Evolutionary conservation across 495 filamentous ascomycete genomes (phyloP), one percentile per base, ranked within the genome.

Genomic region (Daldinia bambusicola): DNA sequence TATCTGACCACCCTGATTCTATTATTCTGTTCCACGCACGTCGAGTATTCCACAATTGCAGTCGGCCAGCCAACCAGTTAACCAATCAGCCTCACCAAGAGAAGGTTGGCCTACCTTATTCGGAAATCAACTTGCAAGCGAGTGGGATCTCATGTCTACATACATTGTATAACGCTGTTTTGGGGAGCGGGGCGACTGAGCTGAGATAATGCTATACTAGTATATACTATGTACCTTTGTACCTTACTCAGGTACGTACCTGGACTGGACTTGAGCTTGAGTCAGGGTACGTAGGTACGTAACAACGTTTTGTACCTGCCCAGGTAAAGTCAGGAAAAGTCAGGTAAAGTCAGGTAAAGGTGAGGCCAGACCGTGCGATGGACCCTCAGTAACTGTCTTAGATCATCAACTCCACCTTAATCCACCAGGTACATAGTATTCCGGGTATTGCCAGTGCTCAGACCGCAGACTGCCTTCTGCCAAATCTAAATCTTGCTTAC

Each of bases 91-190:
- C 70, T 65, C 68, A 72, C 70, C 65, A 72, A 51, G 61, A 22
- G 4, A 12, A 4, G 16, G 40, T 30, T 57, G 26, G n/a, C 22
- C 36, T 65, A 65, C 70, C 56, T 58, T 61, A 68, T 72, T 72
- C 65, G 70, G 70, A 72, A 72, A 68, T 61, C 56, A 16, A 60
- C 59, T 72, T 72, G 65, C 61, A 72, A 64, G 55, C 60, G 55
- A 58, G 45, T 60, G 70, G 70, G 65, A 65, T 65, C 70, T 71
- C 55, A 65, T 57, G 57, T 38, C 57, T 64, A n/a, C n/a, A n/a
- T n/a, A n/a, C n/a, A n/a, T n/a, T n/a, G 70, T 62, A 32, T 36
- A 32, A 41, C 50, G 48, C 70, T 41, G 45, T 68, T 68, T 65
- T 69, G 56, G 65, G 22, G 52, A 45, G 65, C 48, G 70, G 70